Evolutionary conservation across 139 green algal genomes (phyloP).

Genomic region (Chlamydomonas incerta): DNA sequence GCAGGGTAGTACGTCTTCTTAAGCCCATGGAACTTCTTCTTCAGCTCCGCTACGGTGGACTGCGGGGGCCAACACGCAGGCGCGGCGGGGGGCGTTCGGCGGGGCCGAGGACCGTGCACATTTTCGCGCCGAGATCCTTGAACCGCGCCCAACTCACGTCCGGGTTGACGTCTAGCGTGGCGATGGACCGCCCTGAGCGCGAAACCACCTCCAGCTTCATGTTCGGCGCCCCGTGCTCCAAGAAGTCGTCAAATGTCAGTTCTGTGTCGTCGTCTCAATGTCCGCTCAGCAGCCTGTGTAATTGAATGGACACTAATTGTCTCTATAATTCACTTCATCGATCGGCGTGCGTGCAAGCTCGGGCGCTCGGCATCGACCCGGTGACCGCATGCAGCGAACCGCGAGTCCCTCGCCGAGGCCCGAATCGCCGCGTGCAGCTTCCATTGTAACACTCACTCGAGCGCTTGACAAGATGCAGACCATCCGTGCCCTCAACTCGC

Average conservation of each 20-base stretch:
- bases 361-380: too few species aligned
- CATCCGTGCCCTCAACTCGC: too few species aligned
- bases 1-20: constrained; percentile 74
- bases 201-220: constrained; percentile 66
- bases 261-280: too few species aligned
- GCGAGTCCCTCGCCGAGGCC: too few species aligned
- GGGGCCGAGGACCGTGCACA: not conserved
- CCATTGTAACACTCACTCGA: too few species aligned
- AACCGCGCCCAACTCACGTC: constrained; percentile 39
- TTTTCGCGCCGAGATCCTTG: not conserved
- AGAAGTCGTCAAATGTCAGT: not conserved
- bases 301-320: too few species aligned
- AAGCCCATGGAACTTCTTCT: constrained; percentile 71
- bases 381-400: too few species aligned
- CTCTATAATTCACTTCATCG: too few species aligned
- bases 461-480: too few species aligned
- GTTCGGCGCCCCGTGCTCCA: not conserved
- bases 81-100: not conserved
- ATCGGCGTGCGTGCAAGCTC: too few species aligned
- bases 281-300: too few species aligned
- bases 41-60: constrained; percentile 85
- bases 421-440: too few species aligned
- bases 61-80: constrained; percentile 48
- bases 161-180: constrained; percentile 52
- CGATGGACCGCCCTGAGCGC: constrained; percentile 61